Percentiles rank a stretch among this genome's conserved stretches.
phyloP scores from a whole-genome alignment of 2,329 filamentous ascomycete genomes.

The Trichoderma sp. region DNA sequence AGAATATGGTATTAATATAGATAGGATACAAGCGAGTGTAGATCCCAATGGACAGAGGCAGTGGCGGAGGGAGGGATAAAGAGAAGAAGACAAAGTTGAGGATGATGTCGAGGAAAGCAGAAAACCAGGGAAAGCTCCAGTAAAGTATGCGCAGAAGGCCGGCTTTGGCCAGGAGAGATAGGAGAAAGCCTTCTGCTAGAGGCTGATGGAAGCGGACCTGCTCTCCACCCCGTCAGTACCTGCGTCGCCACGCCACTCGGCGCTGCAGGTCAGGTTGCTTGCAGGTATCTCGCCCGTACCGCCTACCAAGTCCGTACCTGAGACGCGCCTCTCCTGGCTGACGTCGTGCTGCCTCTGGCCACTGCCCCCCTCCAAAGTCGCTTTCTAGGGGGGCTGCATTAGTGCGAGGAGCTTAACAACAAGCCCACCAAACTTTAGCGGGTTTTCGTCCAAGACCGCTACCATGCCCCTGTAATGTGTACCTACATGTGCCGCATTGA shows the following conservation, averaged over 20 bases:
- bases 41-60: constrained; percentile 3
- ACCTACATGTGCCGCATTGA: neutral
- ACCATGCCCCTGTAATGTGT: neutral
- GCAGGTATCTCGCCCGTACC: constrained; percentile 8
- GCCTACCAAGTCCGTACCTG: neutral
- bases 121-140: constrained; percentile 32
- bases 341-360: constrained; percentile 26
- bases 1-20: neutral
- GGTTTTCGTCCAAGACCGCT: neutral
- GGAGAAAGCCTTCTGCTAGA: constrained; percentile 29
- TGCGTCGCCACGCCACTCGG: neutral
- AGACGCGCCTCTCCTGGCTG: constrained; percentile 17
- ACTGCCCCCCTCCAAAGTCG: constrained; percentile 16
- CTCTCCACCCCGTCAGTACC: neutral
- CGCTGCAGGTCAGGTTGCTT: neutral
- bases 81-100: constrained; percentile 25
- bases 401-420: constrained; percentile 26
- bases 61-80: constrained; percentile 15
- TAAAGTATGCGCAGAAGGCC: constrained; percentile 29
- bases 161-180: constrained; percentile 31
- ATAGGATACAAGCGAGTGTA: constrained; percentile 14
- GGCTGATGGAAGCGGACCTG: constrained; percentile 9
- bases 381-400: constrained; percentile 11
- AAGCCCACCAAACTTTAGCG: neutral
- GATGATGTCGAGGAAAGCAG: constrained; percentile 18